Evolutionary conservation across 257 asterid genomes (phyloP).

Genomic region (Petunia secreta): DNA sequence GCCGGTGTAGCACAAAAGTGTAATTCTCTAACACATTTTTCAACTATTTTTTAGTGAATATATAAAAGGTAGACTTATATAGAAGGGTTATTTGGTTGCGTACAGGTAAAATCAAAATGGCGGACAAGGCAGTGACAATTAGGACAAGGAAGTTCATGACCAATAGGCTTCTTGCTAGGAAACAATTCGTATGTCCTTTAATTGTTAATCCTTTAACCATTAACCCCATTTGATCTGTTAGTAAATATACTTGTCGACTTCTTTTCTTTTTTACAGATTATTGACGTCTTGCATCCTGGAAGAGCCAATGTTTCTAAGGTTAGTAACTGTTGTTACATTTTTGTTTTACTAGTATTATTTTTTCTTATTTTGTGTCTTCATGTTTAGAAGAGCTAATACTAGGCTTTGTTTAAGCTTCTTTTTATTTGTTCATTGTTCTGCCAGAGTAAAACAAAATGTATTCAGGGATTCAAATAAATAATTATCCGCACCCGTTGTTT

Average conservation of each 20-base stretch:
- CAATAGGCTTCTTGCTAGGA: constrained; percentile 82
- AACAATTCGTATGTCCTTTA: constrained; percentile 64
- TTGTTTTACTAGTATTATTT: no score
- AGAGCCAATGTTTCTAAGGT: constrained; percentile 93
- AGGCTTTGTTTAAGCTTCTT: neutral
- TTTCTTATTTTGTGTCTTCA: no score
- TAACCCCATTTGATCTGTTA: neutral
- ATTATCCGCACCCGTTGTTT: no score
- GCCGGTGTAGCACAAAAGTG: neutral
- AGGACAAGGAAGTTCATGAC: constrained; percentile 93
- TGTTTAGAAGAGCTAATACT: no score
- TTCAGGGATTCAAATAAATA: neutral
- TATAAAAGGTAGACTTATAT: no score
- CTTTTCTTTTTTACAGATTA: constrained; percentile 41
- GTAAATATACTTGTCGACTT: neutral
- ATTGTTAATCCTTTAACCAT: neutral
- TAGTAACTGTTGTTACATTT: neutral
- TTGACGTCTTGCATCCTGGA: constrained; percentile 93
- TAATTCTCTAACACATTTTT: no score
- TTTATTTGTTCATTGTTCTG: neutral
- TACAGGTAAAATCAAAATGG: constrained; percentile 47
- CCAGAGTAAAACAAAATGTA: neutral
- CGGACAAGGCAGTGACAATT: constrained; percentile 93
- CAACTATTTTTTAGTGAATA: neutral
- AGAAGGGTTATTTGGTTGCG: neutral